phyloP scores from a whole-genome alignment of 192 early-diverging fungal genomes.

The Funneliformis mosseae region DNA sequence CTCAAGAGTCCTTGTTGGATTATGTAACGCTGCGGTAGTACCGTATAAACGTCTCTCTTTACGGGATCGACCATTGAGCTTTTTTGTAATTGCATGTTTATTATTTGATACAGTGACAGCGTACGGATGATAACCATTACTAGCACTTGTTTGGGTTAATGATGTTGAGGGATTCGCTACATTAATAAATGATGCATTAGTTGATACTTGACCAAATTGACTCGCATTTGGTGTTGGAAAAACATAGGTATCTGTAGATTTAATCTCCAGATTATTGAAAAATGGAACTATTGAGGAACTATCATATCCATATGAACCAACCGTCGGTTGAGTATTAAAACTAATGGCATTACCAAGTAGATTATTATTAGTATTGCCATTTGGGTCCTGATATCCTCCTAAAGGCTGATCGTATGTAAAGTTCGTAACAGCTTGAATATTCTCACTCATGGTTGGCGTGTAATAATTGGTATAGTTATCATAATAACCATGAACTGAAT shows the following conservation, averaged over 20 bases:
- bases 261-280: background rate
- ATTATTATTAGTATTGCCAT: no score
- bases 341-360: background rate
- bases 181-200: background rate
- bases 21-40: background rate
- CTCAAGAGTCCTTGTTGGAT: background rate
- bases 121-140: background rate
- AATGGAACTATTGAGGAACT: background rate
- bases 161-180: background rate
- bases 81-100: background rate
- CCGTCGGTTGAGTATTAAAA: background rate
- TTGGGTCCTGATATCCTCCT: background rate
- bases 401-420: background rate
- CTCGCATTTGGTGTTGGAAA: background rate
- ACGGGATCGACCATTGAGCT: background rate
- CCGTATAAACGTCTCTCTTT: background rate
- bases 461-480: background rate
- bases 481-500: background rate
- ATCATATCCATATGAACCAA: background rate
- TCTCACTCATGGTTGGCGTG: background rate
- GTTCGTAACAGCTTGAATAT: background rate
- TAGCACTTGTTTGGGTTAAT: background rate
- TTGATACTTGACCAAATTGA: background rate
- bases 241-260: background rate
- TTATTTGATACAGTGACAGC: background rate